Evolutionary conservation across 83 land plant genomes (phyloP).

Genomic region (Thuja plicata): DNA sequence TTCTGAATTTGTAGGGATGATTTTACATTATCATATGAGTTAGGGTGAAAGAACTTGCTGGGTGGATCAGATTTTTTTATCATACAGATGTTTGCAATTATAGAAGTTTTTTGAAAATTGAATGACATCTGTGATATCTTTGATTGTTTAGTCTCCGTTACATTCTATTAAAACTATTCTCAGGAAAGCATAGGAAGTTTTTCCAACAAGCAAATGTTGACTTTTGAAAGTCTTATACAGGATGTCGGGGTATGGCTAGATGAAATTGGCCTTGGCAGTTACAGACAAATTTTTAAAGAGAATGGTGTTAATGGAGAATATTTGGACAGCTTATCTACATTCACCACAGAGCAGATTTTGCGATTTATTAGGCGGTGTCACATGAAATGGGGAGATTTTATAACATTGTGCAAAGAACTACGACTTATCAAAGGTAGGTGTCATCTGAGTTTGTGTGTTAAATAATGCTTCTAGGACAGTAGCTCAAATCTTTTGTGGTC

Average conservation of each 20-base stretch:
- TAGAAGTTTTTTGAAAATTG: background rate
- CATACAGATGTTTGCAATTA: background rate
- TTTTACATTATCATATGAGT: background rate
- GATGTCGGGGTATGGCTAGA: slow-evolving; percentile 94
- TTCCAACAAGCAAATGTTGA: background rate
- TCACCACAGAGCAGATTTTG: slow-evolving; percentile 93
- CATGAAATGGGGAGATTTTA: slow-evolving; percentile 97
- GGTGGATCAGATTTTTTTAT: background rate
- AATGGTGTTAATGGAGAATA: slow-evolving; percentile 90
- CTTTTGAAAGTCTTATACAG: slow-evolving; percentile 26
- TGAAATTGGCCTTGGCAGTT: slow-evolving; percentile 80
- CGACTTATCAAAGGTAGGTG: slow-evolving; percentile 76
- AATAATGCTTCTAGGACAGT: background rate
- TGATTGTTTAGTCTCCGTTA: background rate
- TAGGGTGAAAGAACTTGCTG: background rate
- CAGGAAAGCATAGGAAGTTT: background rate
- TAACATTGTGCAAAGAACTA: slow-evolving; percentile 90
- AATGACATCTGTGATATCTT: background rate
- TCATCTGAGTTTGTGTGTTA: slow-evolving; percentile 2
- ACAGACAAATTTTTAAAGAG: slow-evolving; percentile 68
- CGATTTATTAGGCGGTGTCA: slow-evolving; percentile 86
- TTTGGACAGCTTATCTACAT: slow-evolving; percentile 78
- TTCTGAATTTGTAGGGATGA: background rate
- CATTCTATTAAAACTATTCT: background rate
- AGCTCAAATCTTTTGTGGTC: background rate